Base-by-base conservation (phyloP, 2,329 filamentous ascomycete genomes). In the Thermomyces lanuginosus region DNA sequence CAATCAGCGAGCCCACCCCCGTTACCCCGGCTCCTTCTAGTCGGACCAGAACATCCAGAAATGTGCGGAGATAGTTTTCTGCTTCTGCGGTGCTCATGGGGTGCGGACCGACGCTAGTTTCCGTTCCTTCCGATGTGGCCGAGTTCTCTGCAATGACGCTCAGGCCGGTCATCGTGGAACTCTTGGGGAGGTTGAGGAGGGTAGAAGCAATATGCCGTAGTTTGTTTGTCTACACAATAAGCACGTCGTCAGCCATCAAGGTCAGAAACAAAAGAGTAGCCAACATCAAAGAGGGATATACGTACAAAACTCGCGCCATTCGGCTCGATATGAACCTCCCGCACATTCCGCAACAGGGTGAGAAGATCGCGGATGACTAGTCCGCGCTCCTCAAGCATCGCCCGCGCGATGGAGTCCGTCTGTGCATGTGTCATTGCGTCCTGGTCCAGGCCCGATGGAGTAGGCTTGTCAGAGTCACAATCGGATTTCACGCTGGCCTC, bases 141-240 rank as follows among this genome's bases (percentile, higher is more conserved):
- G 28, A 26, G 16, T 19, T 14, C 6, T 16, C 19, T 26, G 28
- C 27, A 2, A 23, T 24, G 2, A 24, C 27, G 16, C 22, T 13
- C 3, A 21, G 19, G 12, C 26, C 21, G 12, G 27, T 20, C 6
- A 26, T 28, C n/a, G 15, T 11, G 11, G 16, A 24, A 4, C 27
- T 6, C 9, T 31, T 45, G 2, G 69, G 66, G 1, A 63, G 58
- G 35, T 78, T 72, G 25, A 91, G 66, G 5, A 92, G 63, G 0
- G 81, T 89, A 15, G 75, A 76, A 1, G 81, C 81, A 20, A 92
- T 76, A 44, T 80, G 76, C 6, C 81, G 76, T 38, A 92, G 80
- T 59, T 92, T 91, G 57, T 72, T 72, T 42, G 80, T 81, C 66
- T 71, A 47, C 27, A 11, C 14, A 12, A 21, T 18, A 29, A 11